Base-by-base conservation (phyloP, 495 filamentous ascomycete species). In the Neurospora cerealis region DNA sequence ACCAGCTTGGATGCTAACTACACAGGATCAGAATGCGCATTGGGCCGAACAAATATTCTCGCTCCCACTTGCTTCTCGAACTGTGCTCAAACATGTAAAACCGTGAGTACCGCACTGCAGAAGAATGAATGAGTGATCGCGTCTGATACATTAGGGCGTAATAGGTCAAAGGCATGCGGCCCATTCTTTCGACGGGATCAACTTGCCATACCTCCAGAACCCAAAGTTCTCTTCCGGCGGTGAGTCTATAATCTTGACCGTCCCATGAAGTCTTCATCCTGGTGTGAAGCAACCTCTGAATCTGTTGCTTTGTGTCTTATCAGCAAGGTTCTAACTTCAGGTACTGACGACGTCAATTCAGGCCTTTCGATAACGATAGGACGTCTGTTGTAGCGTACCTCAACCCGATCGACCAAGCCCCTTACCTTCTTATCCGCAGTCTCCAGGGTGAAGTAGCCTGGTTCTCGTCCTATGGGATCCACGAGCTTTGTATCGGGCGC, bases 31-130 rank as follows among this genome's bases (percentile, higher is more conserved):
- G 75, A 75, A 75, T 48, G 71, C 77, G 10, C 77, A 82, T 48
- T 89, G 87, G 87, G 86, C 87, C 36, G 85, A 89, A 75, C 83
- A 86, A 21, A 87, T 89, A 37, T 89, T 89, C 72, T 86, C 87
- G 6, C 81, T 86, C 5, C 85, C 84, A 1, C 79, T 87, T 60
- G 84, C 86, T 10, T 84, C 85, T 21, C 79, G 85, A 19, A 87
- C 86, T 48, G 82, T 83, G 34, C 76, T 88, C 74, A 86, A 84
- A 74, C 79, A 83, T 74, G 75, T 77, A n/a, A 78, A 42, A 72
- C 71, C 74, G 79, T 83, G 39, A 70, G 76, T 66, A 10, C 34
- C n/a, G 3, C 21, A 6, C 34, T 40, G 69, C 34, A 7, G 5
- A 15, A 66, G 8, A 54, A 60, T 28, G 2, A 60, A 24, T 34